Conservation (phyloP, 768 basidiomycete genomes). For the Podaxis sp. region DNA sequence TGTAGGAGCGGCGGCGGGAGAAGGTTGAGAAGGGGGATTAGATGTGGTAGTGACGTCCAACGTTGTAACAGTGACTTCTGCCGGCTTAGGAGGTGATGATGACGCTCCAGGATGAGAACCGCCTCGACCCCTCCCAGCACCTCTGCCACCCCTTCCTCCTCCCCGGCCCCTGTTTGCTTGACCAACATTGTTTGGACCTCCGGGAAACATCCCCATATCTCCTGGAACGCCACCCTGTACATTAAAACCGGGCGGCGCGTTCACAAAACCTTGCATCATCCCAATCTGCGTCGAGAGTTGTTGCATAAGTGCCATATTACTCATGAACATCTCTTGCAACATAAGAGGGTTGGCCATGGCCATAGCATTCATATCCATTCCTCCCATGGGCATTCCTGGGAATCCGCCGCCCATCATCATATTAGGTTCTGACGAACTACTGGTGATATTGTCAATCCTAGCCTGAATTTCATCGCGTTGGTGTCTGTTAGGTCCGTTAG, state of each 20-base stretch:
- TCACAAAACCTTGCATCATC: slow-evolving; percentile 64
- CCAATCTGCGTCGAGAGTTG: slow-evolving; percentile 88
- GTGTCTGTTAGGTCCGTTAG: slow-evolving; percentile 36
- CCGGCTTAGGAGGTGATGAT: slow-evolving; percentile 17
- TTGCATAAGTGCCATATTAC: slow-evolving; percentile 90
- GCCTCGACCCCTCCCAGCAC: slow-evolving; percentile 48
- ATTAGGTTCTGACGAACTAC: slow-evolving; percentile 50
- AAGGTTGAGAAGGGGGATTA: slow-evolving; percentile 8
- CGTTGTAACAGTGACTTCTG: slow-evolving; percentile 14
- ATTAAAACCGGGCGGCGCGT: slow-evolving; percentile 48
- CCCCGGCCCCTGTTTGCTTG: slow-evolving; percentile 34
- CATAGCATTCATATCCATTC: slow-evolving; percentile 66
- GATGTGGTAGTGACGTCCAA: slow-evolving; percentile 20
- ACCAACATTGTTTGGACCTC: slow-evolving; percentile 33
- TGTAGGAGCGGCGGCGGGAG: slow-evolving; percentile 19
- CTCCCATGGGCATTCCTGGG: slow-evolving; percentile 34
- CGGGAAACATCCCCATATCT: slow-evolving; percentile 52
- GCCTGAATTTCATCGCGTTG: slow-evolving; percentile 72
- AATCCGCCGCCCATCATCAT: slow-evolving; percentile 53
- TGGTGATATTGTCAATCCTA: slow-evolving; percentile 76
- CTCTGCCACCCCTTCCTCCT: slow-evolving; percentile 39
- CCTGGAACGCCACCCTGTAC: slow-evolving; percentile 53
- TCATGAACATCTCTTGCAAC: slow-evolving; percentile 90
- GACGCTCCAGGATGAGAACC: slow-evolving; percentile 30
- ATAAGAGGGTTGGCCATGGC: slow-evolving; percentile 59